A percentile compares a stretch with the other conserved stretches of the same genome.
Conservation (phyloP, 768 basidiomycete genomes). For the Boletus edulis region DNA sequence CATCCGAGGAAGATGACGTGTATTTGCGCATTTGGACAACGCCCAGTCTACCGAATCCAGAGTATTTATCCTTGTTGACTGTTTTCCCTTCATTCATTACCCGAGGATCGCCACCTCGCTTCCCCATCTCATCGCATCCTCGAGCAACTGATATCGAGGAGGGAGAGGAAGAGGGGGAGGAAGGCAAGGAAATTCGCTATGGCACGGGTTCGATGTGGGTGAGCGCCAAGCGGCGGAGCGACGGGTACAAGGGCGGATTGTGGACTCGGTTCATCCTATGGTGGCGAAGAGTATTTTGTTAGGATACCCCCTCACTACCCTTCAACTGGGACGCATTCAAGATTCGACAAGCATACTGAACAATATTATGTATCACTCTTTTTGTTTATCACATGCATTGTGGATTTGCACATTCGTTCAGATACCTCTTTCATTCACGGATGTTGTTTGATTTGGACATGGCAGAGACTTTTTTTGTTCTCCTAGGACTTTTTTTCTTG, state of each 20-base stretch:
- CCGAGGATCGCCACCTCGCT: constrained; percentile 67
- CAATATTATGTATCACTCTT: constrained; percentile 31
- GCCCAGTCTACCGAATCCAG: constrained; percentile 76
- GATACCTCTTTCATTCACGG: constrained; percentile 16
- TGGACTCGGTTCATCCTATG: constrained; percentile 78
- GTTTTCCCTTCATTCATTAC: constrained; percentile 80
- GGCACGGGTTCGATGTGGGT: constrained; percentile 89
- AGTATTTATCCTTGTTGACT: constrained; percentile 62
- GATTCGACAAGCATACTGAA: constrained; percentile 24
- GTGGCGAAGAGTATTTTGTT: constrained; percentile 81
- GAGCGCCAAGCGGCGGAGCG: constrained; percentile 53
- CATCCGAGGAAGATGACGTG: constrained; percentile 41
- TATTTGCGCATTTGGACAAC: constrained; percentile 78
- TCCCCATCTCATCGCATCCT: constrained; percentile 42
- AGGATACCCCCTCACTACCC: constrained; percentile 26
- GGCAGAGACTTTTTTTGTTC: constrained; percentile 5
- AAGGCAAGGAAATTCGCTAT: constrained; percentile 58
- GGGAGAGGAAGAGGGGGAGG: constrained; percentile 54
- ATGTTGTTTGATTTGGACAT: constrained; percentile 27
- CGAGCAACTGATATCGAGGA: constrained; percentile 65
- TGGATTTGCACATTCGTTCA: constrained; percentile 23
- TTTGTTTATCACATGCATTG: constrained; percentile 29
- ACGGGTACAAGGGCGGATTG: constrained; percentile 74
- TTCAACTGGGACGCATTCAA: constrained; percentile 1
- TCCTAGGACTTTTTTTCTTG: not conserved